Conservation (phyloP, 2,329 filamentous ascomycete species). For the Penicillium hordei region DNA sequence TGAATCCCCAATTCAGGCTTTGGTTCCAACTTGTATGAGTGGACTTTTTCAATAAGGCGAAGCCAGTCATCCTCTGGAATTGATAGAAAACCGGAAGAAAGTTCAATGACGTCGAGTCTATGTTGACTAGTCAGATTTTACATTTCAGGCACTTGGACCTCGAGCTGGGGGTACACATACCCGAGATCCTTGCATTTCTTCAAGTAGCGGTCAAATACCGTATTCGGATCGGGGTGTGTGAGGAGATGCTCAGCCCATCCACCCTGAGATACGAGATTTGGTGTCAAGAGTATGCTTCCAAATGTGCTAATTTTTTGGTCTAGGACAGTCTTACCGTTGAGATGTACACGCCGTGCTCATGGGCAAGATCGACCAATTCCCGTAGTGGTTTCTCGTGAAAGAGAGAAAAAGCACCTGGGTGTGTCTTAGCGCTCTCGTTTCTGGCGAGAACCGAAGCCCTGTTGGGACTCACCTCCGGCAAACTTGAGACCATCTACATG, state of each 20-base stretch:
- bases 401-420: conserved; percentile 51
- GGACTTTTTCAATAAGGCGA: conserved; percentile 51
- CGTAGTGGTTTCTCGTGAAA: conserved; percentile 49
- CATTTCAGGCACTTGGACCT: not conserved
- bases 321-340: conserved; percentile 44
- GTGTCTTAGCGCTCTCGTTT: not conserved
- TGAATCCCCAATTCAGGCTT: conserved; percentile 59
- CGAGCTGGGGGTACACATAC: conserved; percentile 23
- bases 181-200: conserved; percentile 53
- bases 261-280: conserved; percentile 35
- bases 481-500: conserved; percentile 59
- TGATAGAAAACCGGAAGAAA: conserved; percentile 56
- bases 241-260: conserved; percentile 58
- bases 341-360: conserved; percentile 53
- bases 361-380: conserved; percentile 52
- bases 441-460: not conserved
- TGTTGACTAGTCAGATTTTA: conserved; percentile 1
- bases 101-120: conserved; percentile 56
- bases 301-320: not conserved
- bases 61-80: conserved; percentile 57
- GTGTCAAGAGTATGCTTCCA: not conserved
- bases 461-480: conserved; percentile 42
- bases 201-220: conserved; percentile 54
- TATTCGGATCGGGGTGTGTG: conserved; percentile 46
- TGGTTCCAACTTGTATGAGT: conserved; percentile 50